Evolutionary conservation across 2,329 filamentous ascomycete genomes (phyloP).

Genomic region (Alternaria sp.): DNA sequence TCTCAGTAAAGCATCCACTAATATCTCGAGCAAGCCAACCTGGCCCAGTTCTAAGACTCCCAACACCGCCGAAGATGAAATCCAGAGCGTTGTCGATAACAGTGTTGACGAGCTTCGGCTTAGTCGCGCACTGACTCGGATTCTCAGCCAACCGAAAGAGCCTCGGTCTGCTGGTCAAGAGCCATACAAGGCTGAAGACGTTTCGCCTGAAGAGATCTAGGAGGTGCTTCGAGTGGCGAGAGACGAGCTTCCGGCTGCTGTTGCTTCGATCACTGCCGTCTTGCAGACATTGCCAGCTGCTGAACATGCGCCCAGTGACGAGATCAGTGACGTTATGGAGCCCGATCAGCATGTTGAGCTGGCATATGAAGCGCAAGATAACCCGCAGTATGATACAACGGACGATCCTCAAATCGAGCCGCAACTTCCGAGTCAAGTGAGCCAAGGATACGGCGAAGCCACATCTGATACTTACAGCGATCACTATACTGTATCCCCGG

Average conservation of each 20-base stretch:
- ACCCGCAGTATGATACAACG: neutral
- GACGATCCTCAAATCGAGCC: neutral
- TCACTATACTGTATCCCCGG: no score
- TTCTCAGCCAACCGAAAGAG: neutral
- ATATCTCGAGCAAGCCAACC: neutral
- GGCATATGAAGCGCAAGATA: neutral
- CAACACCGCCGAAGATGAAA: neutral
- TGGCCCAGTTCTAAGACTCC: neutral
- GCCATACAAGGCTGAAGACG: neutral
- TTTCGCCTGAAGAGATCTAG: neutral
- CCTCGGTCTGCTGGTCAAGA: neutral
- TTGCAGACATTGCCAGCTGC: neutral
- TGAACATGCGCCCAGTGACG: neutral
- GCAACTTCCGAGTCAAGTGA: no score
- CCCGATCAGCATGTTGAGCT: neutral
- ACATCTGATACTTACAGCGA: neutral
- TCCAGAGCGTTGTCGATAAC: neutral
- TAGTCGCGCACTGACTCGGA: neutral
- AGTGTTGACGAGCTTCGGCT: neutral
- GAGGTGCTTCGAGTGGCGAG: neutral
- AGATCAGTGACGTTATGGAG: neutral
- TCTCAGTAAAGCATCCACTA: neutral
- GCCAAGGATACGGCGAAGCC: neutral
- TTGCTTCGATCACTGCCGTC: neutral
- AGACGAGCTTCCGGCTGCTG: neutral